A percentile compares a stretch with the other conserved stretches of the same genome.
phyloP scores from a whole-genome alignment of 306 rosid genomes.

The Malus sylvestris region DNA sequence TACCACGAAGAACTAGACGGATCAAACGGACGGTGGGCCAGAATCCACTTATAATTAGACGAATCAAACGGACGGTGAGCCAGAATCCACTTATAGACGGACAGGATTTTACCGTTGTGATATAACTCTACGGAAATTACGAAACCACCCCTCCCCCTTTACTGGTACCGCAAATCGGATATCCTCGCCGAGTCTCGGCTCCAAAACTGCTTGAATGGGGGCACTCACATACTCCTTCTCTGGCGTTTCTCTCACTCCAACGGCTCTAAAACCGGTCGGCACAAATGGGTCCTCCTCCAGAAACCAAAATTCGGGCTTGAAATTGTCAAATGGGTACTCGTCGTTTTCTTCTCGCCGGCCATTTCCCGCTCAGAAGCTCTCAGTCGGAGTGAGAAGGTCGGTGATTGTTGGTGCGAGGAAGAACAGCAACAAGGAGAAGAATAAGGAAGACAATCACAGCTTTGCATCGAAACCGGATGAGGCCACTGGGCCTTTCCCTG shows the following conservation, averaged over 20 bases:
- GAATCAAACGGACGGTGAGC: background rate
- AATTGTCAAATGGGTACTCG: conserved; percentile 21
- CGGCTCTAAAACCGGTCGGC: conserved; percentile 9
- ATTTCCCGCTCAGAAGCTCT: conserved; percentile 18
- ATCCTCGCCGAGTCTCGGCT: background rate
- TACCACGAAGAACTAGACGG: background rate
- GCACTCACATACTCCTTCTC: conserved; percentile 28
- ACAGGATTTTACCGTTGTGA: background rate
- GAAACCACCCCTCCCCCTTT: background rate
- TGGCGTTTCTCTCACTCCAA: conserved; percentile 26
- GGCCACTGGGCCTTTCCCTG: conserved; percentile 71
- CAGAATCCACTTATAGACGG: background rate
- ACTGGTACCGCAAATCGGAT: background rate
- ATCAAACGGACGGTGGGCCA: background rate
- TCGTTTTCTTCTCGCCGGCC: conserved; percentile 25
- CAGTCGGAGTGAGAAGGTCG: conserved; percentile 30
- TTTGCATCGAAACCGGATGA: conserved; percentile 60
- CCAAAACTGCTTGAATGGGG: conserved; percentile 28
- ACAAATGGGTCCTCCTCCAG: conserved; percentile 11
- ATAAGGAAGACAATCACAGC: conserved; percentile 53
- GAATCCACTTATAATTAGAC: background rate
- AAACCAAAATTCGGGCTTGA: conserved; percentile 13
- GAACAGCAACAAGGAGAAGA: conserved; percentile 23
- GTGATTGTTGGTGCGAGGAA: conserved; percentile 41
- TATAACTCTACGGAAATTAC: background rate